A percentile compares a stretch with the other conserved stretches of the same genome.
These are phyloP conservation scores for Canavalia gladiata DNA, from an alignment of 306 rosid genomes.

Conservation along the genomic window DNA sequence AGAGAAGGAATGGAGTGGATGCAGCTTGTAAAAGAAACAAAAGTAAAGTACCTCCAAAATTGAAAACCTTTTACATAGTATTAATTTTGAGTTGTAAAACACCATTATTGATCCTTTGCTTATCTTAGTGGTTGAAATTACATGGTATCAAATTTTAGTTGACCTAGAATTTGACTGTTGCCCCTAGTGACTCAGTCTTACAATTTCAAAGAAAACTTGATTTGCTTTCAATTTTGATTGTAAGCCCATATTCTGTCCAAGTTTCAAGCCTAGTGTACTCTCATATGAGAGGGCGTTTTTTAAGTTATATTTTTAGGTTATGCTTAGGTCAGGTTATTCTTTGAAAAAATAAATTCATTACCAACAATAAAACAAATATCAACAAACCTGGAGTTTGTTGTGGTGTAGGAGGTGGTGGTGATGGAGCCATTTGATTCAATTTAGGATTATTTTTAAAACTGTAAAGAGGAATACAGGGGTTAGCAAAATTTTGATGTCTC, in stretches of 20 bases:
- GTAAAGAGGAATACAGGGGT: constrained; percentile 45
- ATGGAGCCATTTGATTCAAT: constrained; percentile 43
- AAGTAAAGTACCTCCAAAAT: constrained; percentile 26
- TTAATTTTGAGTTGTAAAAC: constrained; percentile 23
- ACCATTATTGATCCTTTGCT: background rate
- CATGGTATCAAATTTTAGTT: constrained; percentile 4
- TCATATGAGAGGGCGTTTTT: background rate
- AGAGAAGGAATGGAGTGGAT: background rate
- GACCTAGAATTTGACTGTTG: background rate
- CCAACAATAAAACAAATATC: constrained; percentile 5
- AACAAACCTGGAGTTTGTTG: constrained; percentile 60
- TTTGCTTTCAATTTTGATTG: constrained; percentile 28
- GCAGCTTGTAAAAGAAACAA: constrained; percentile 29
- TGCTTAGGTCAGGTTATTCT: constrained; percentile 24
- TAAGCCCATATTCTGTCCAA: background rate
- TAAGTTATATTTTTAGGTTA: constrained; percentile 4
- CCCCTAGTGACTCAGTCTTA: background rate
- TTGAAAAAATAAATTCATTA: constrained; percentile 24
- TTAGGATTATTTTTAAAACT: constrained; percentile 65
- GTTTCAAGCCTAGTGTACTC: background rate
- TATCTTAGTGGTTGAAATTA: constrained; percentile 20
- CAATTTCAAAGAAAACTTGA: constrained; percentile 1
- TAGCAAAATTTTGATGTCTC: constrained; percentile 37
- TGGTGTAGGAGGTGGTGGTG: constrained; percentile 56
- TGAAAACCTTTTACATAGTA: constrained; percentile 6